Evolutionary conservation across 495 filamentous ascomycete species (phyloP).

Genomic region (Trichoderma reesei): DNA sequence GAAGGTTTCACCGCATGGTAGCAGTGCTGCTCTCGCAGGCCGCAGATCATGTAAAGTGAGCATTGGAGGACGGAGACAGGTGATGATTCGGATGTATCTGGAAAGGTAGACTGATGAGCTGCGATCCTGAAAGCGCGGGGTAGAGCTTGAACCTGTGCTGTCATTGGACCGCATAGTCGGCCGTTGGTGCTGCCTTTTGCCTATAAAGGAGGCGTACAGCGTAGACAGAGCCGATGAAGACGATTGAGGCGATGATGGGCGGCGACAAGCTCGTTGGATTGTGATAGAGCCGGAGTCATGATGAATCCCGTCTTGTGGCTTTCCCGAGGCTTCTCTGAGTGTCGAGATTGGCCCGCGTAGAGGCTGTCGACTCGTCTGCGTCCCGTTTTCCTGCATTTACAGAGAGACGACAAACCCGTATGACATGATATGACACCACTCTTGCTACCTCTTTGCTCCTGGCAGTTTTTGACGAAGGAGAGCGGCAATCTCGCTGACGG

Average conservation of each 20-base stretch:
- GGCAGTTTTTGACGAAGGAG: no score
- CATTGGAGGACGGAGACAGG: not conserved
- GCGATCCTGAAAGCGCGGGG: not conserved
- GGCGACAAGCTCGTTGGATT: not conserved
- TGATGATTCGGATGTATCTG: not conserved
- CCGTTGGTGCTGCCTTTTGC: not conserved
- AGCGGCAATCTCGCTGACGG: no score
- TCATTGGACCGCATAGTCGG: not conserved
- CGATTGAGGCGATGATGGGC: not conserved
- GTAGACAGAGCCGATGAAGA: not conserved
- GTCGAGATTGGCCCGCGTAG: no score
- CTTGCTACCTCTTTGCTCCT: no score
- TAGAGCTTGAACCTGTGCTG: not conserved
- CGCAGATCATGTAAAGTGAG: not conserved
- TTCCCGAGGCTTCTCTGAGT: not conserved
- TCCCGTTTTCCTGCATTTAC: no score
- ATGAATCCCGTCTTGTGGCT: not conserved
- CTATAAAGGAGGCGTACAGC: not conserved
- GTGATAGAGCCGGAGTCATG: no score
- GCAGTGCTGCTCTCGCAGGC: not conserved
- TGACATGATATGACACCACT: no score
- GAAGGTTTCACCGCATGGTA: not conserved
- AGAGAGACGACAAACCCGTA: no score
- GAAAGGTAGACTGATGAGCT: no score
- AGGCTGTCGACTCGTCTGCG: no score